Conservation (phyloP, 2,329 filamentous ascomycete genomes). For the Alternaria solani region DNA sequence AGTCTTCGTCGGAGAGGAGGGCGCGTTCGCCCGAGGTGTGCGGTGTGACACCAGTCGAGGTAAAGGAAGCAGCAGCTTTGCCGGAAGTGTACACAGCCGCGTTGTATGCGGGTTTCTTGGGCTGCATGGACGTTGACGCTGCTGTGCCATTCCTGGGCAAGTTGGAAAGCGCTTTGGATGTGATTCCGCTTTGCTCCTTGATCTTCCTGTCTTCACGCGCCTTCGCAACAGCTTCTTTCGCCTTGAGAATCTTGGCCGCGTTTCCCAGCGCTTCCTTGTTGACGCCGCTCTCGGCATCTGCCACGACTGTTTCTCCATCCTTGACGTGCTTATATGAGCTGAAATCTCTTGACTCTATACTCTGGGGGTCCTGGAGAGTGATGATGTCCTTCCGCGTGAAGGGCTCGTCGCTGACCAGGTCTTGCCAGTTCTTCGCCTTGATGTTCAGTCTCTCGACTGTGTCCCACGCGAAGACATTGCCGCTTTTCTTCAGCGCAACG, state of each 20-base stretch:
- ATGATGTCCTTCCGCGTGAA: constrained; percentile 94
- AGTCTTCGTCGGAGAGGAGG: constrained; percentile 90
- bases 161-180: constrained; percentile 30
- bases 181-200: constrained; percentile 41
- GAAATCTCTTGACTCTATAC: constrained; percentile 80
- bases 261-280: constrained; percentile 83
- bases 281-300: constrained; percentile 73
- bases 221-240: constrained; percentile 92
- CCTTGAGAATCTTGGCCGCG: constrained; percentile 82
- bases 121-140: constrained; percentile 37
- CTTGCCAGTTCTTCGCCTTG: constrained; percentile 94
- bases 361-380: constrained; percentile 94
- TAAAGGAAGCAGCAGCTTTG: constrained; percentile 90
- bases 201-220: constrained; percentile 75
- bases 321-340: constrained; percentile 88
- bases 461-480: constrained; percentile 96
- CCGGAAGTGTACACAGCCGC: constrained; percentile 91
- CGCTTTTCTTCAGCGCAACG: constrained; percentile 83
- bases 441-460: constrained; percentile 95
- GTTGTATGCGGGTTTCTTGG: constrained; percentile 67
- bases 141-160: constrained; percentile 32
- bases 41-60: constrained; percentile 90
- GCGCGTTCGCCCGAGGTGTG: constrained; percentile 89
- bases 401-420: constrained; percentile 85
- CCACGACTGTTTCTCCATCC: constrained; percentile 80